Evolutionary conservation across 2,329 filamentous ascomycete genomes (phyloP), one percentile per base, ranked within the genome.

Genomic region (Trichothecium sympodiale): DNA sequence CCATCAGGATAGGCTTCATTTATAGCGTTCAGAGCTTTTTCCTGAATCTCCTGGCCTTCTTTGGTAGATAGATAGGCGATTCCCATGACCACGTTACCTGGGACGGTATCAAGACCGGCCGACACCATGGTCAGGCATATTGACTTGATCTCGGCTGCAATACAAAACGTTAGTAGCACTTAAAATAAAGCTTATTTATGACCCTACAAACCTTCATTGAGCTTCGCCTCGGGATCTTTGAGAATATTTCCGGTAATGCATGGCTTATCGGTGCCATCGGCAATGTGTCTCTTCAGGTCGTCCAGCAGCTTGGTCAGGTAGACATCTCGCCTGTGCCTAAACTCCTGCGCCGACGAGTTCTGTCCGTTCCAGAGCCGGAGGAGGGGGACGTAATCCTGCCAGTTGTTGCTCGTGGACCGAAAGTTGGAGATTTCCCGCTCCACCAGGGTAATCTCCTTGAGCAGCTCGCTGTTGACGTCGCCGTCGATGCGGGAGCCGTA

Each of bases 61-160:
- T 68, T 56, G 0, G 74, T 77, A n/a, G 80, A 72, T 3, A 91
- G 69, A 46, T 83, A 84, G 3, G 80, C 84, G 31, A 89, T 74
- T 10, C 79, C 78, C 80, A 86, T 85, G 48, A 86, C 79, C 8
- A 89, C 59, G 42, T 87, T 88, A 9, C 77, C 81, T 0, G 84
- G 81, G 1, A 91, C 79, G 0, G 84, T 91, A 51, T 91, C 84
- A 13, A 89, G 71, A 14, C 84, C 84, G 0, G 82, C 84, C 2
- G 79, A 83, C 0, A 89, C 80, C 74, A 89, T 87, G 17, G 82
- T 86, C 17, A 91, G 59, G 52, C 83, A 85, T 45, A 91, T 85
- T 3, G 80, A 83, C 56, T 82, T 85, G 34, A 88, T 68, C 54
- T 88, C 84, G 10, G 74, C 80, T 82, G 36, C 5, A 16, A 35